These are phyloP conservation scores for Dactylellina sp. DNA, from an alignment of 2,329 filamentous ascomycete species.

Conservation along the genomic window DNA sequence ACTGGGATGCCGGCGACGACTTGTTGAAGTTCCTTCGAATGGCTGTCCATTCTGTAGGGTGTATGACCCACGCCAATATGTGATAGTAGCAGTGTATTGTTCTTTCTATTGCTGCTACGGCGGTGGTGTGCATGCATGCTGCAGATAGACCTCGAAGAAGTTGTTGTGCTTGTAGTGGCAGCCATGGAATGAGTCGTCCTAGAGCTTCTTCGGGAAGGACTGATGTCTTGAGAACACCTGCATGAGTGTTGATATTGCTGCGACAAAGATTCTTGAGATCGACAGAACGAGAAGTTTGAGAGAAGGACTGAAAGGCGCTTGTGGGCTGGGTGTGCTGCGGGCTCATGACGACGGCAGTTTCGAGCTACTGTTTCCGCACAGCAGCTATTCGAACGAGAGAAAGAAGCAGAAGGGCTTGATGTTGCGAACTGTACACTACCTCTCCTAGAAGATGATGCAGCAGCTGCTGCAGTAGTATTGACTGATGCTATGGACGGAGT, in stretches of 20 bases:
- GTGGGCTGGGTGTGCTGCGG: slow-evolving; percentile 14
- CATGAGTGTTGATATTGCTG: neutral
- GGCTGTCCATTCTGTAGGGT: slow-evolving; percentile 43
- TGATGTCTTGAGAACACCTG: slow-evolving; percentile 29
- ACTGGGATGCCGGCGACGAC: slow-evolving; percentile 39
- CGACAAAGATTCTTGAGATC: slow-evolving; percentile 24
- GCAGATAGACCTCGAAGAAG: slow-evolving; percentile 22
- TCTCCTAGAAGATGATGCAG: slow-evolving; percentile 24
- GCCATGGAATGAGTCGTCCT: slow-evolving; percentile 25
- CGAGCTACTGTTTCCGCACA: slow-evolving; percentile 1
- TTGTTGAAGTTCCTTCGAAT: slow-evolving; percentile 37
- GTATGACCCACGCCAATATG: slow-evolving; percentile 35
- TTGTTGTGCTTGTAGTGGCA: slow-evolving; percentile 33
- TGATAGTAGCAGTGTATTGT: slow-evolving; percentile 24
- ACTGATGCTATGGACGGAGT: slow-evolving; percentile 30
- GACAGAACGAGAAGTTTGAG: slow-evolving; percentile 30
- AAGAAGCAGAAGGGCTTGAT: neutral
- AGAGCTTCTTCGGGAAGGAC: slow-evolving; percentile 28
- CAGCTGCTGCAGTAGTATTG: slow-evolving; percentile 33
- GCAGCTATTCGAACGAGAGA: slow-evolving; percentile 21
- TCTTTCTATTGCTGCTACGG: neutral
- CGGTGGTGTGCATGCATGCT: slow-evolving; percentile 27
- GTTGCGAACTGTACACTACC: slow-evolving; percentile 14
- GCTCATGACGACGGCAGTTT: slow-evolving; percentile 25
- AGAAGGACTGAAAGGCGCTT: slow-evolving; percentile 19